A percentile compares a stretch with the other conserved stretches of the same genome.
phyloP scores from a whole-genome alignment of 768 basidiomycete genomes.

The Dentipellis sp. region DNA sequence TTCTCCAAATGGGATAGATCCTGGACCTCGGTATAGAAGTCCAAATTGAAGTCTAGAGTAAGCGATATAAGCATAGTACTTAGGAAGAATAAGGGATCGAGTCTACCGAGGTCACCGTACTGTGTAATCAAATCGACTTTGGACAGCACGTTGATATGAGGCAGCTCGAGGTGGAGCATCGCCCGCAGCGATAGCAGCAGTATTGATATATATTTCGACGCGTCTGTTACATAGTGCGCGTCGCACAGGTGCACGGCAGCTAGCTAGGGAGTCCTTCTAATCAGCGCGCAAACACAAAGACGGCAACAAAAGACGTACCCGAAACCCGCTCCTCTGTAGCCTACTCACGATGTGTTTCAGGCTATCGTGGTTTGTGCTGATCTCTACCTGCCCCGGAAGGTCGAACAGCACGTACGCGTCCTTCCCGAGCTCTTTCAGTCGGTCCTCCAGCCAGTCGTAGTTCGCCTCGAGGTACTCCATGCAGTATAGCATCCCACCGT shows the following conservation, averaged over 20 bases:
- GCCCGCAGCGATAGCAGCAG: conserved; percentile 86
- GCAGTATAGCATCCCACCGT: conserved; percentile 93
- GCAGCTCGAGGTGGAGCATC: conserved; percentile 98
- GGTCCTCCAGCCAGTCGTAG: conserved; percentile 77
- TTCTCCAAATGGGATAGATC: conserved; percentile 86
- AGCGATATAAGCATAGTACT: neutral
- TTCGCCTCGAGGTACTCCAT: conserved; percentile 73
- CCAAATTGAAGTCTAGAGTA: conserved; percentile 83
- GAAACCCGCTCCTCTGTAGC: conserved; percentile 66
- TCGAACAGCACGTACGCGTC: conserved; percentile 92
- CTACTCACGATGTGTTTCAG: conserved; percentile 62
- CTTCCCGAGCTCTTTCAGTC: conserved; percentile 51
- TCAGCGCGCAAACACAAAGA: neutral
- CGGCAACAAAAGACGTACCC: conserved; percentile 47
- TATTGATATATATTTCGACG: conserved; percentile 89
- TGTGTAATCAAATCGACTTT: conserved; percentile 88
- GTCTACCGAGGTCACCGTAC: conserved; percentile 85
- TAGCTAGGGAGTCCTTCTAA: conserved; percentile 3
- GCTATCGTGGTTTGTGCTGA: conserved; percentile 93
- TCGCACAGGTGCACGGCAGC: conserved; percentile 84
- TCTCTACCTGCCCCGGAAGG: conserved; percentile 93
- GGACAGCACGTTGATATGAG: conserved; percentile 94
- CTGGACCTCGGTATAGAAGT: conserved; percentile 97
- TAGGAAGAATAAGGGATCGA: neutral
- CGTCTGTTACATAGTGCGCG: conserved; percentile 94